Evolutionary conservation across 495 filamentous ascomycete genomes (phyloP).

Genomic region (Sordaria brevicollis): DNA sequence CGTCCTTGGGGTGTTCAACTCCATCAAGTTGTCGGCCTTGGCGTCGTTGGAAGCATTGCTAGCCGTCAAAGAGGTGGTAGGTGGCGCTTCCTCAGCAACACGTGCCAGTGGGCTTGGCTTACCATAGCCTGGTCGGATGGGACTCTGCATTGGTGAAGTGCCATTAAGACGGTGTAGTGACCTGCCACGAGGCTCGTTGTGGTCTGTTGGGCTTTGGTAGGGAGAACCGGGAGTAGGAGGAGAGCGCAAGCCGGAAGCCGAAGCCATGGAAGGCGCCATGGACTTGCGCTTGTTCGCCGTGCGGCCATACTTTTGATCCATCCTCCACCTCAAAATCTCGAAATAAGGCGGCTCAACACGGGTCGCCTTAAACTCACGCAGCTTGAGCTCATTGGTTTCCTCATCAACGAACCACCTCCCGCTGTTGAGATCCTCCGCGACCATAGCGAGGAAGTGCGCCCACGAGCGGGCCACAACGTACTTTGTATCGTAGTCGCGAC

Average conservation of each 20-base stretch:
- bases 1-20: conserved; percentile 41
- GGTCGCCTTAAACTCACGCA: conserved; percentile 78
- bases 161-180: conserved; percentile 43
- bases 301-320: conserved; percentile 88
- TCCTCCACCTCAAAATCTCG: conserved; percentile 87
- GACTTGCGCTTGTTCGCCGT: conserved; percentile 36
- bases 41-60: conserved; percentile 5
- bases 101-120: conserved; percentile 41
- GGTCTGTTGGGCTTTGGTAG: conserved; percentile 39
- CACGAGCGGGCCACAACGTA: conserved; percentile 92
- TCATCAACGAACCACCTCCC: conserved; percentile 85
- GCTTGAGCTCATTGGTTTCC: conserved; percentile 80
- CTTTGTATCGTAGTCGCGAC: conserved; percentile 96
- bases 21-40: conserved; percentile 20
- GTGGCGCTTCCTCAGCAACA: conserved; percentile 38
- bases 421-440: conserved; percentile 83
- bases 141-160: conserved; percentile 42
- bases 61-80: conserved; percentile 6
- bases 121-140: conserved; percentile 39
- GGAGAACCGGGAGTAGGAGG: conserved; percentile 14
- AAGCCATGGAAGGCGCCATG: conserved; percentile 22
- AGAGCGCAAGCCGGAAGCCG: conserved; percentile 36
- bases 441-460: conserved; percentile 72
- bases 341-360: conserved; percentile 90
- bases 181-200: conserved; percentile 34